phyloP scores from a whole-genome alignment of 202 grass and related monocot genomes.

The Zoysia matrella region DNA sequence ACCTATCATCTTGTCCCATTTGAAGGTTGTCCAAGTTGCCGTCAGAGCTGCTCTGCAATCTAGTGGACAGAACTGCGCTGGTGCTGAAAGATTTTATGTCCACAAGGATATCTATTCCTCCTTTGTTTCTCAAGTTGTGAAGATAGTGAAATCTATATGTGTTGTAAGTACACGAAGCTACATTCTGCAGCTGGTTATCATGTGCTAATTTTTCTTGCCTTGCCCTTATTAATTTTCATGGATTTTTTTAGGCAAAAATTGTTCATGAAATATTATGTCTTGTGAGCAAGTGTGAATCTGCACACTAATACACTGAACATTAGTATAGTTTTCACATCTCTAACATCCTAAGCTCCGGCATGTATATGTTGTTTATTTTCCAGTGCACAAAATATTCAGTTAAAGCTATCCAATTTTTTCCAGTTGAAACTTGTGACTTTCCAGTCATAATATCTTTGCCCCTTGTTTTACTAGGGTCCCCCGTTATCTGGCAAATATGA shows the following conservation, averaged over 20 bases:
- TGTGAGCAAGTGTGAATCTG: slow-evolving; percentile 1
- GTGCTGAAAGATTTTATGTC: slow-evolving; percentile 99
- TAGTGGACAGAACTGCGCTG: slow-evolving; percentile 96
- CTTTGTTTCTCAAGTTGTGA: slow-evolving; percentile 84
- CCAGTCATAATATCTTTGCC: not conserved
- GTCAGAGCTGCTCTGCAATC: slow-evolving; percentile 91
- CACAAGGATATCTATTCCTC: slow-evolving; percentile 80
- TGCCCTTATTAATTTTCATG: no score
- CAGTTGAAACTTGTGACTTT: not conserved
- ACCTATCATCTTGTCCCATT: slow-evolving; percentile 29
- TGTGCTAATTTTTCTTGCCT: slow-evolving; percentile 16
- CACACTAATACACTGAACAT: slow-evolving; percentile 5
- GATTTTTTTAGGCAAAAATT: no score
- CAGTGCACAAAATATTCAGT: not conserved
- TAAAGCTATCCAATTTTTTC: slow-evolving; percentile 11
- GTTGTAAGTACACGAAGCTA: slow-evolving; percentile 72
- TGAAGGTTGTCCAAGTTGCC: slow-evolving; percentile 96
- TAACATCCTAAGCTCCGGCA: not conserved
- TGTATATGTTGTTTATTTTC: slow-evolving; percentile 26
- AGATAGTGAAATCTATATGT: slow-evolving; percentile 92
- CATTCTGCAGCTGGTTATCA: slow-evolving; percentile 14
- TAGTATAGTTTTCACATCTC: slow-evolving; percentile 23
- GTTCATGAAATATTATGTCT: not conserved
- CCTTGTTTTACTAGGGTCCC: slow-evolving; percentile 63
- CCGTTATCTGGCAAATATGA: slow-evolving; percentile 88